These are phyloP conservation scores for Fragaria nilgerrensis DNA, from an alignment of 306 rosid species.

Conservation along the genomic window DNA sequence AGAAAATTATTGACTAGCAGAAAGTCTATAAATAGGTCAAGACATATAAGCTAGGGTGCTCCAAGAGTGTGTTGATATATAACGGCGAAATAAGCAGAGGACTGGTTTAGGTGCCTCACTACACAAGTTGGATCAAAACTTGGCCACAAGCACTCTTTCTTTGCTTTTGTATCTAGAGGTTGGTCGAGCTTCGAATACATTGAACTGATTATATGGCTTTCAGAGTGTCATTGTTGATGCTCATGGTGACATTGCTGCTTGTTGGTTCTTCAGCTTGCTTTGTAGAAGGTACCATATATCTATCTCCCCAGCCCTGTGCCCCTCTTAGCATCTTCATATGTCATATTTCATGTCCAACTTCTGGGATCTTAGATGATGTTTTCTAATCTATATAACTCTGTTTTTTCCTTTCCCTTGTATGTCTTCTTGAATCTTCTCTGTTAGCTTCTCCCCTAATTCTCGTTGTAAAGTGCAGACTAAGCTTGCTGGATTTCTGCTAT, in stretches of 20 bases:
- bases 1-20: too few relatives aligned
- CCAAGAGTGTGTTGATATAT: slow-evolving; percentile 13
- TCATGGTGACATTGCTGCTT: slow-evolving; percentile 33
- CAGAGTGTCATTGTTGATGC: slow-evolving; percentile 22
- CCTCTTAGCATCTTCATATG: not conserved
- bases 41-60: slow-evolving; percentile 19
- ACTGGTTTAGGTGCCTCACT: not conserved
- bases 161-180: not conserved
- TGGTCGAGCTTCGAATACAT: not conserved
- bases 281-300: slow-evolving; percentile 24
- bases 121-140: not conserved
- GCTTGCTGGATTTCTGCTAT: not conserved
- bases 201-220: slow-evolving; percentile 26
- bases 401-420: not conserved
- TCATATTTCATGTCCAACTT: slow-evolving; percentile 1
- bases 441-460: not conserved
- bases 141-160: not conserved
- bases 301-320: not conserved
- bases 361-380: not conserved
- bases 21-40: slow-evolving; percentile 20
- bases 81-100: slow-evolving; percentile 6
- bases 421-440: not conserved
- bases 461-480: not conserved
- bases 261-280: slow-evolving; percentile 31
- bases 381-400: not conserved